Base-by-base conservation (phyloP, 2,329 filamentous ascomycete genomes). In the Sporothrix inflata region DNA sequence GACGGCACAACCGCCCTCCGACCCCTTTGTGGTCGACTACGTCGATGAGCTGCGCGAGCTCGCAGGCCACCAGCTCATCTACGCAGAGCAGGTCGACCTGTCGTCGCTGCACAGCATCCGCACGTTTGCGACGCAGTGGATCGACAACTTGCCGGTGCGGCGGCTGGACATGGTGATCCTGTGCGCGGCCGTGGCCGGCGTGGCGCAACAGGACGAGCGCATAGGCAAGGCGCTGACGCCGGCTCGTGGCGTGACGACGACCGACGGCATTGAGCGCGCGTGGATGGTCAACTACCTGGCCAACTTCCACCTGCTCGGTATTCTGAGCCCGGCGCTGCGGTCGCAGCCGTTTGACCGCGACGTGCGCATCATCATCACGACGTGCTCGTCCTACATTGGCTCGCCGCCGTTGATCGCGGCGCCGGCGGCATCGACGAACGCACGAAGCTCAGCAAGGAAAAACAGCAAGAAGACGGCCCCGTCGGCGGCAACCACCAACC, bases 231-330 rank as follows among this genome's bases (percentile, higher is more conserved):
- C 65, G 16, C 24, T 69, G 63, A 7, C 21, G 42, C 66, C 70
- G 30, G 61, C 60, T 1, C 84, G 88, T 38, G 83, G 81, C 30
- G 51, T 1, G 83, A 88, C 75, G 40, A 97, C 94, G 0, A 82
- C 85, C 6, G 94, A 98, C 78, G 94, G 94, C 0, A 84, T 98
- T 16, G 95, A 98, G 79, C 87, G 91, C 75, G 95, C 92, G 74
- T 98, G 94, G 94, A 94, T 94, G 83, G 86, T 98, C 77, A 99
- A 99, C 79, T 99, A 94, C 80, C 87, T 99, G 51, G 92, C 94
- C 75, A 98, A 98, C 81, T 98, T 98, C 83, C 97, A 99, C 79
- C 86, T 99, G 3, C 86, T 99, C 60, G 93, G 92, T 75, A 97
- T 99, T 40, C 85, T 99, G 47, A 96, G 92, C 76, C 96, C 96